These are phyloP conservation scores for Globisporangium camurandrum DNA, from an alignment of 352 stramenopile genomes.

Conservation along the genomic window DNA sequence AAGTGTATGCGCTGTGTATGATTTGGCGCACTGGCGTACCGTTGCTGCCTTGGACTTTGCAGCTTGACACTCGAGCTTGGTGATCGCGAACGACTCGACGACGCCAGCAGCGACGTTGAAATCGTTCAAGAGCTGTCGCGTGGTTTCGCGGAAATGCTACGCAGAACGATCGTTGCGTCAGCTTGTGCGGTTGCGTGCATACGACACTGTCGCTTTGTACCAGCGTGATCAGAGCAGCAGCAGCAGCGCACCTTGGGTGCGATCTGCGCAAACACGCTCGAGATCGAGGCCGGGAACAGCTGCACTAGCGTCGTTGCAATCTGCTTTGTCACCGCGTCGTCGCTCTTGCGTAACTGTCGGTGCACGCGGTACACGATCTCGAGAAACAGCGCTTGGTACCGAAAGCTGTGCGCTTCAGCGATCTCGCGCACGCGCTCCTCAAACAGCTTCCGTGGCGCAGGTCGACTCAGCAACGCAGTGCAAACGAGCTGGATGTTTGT, in stretches of 20 bases:
- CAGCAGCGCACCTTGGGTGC: slow-evolving; percentile 17
- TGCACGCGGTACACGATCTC: slow-evolving; percentile 25
- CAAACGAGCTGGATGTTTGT: slow-evolving; percentile 17
- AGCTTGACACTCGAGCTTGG: slow-evolving; percentile 4
- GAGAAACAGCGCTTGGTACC: slow-evolving; percentile 23
- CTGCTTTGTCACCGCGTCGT: not conserved
- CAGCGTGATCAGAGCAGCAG: no score
- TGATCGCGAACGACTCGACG: slow-evolving; percentile 16
- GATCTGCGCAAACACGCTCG: slow-evolving; percentile 11
- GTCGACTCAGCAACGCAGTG: slow-evolving; percentile 7
- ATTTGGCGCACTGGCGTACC: slow-evolving; percentile 5
- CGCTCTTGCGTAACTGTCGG: slow-evolving; percentile 16
- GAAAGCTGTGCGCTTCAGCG: slow-evolving; percentile 25
- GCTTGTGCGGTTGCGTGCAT: not conserved
- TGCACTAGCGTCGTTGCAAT: slow-evolving; percentile 6
- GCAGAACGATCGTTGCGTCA: not conserved
- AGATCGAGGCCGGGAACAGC: slow-evolving; percentile 14
- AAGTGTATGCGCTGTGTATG: no score
- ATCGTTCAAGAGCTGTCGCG: slow-evolving; percentile 19
- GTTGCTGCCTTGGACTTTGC: slow-evolving; percentile 1
- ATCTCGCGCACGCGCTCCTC: slow-evolving; percentile 14
- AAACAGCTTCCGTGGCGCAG: slow-evolving; percentile 4
- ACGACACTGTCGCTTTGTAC: no score
- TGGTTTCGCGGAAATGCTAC: slow-evolving; percentile 25
- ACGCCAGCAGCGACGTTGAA: slow-evolving; percentile 24